Base-by-base conservation (phyloP, 176 grass and related monocot genomes). In the Canna indica region DNA sequence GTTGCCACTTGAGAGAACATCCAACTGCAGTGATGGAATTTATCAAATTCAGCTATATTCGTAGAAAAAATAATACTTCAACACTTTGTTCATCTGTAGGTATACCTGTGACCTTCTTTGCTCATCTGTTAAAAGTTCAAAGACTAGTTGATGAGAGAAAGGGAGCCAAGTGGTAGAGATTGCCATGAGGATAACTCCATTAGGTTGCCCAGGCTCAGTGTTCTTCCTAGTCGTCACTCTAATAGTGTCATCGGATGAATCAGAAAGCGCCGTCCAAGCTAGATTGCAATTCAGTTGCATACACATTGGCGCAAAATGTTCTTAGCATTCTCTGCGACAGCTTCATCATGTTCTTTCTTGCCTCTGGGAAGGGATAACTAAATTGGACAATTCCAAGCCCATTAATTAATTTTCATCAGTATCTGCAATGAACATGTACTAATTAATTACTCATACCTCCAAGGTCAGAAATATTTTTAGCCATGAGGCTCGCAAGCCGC, bases 291-390 rank as follows among this genome's bases (percentile, higher is more conserved):
- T 79, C 73, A 33, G 89, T 82, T 45, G 90, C 38, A 47, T 85
- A 88, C 33, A 90, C 81, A 50, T 85, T 88, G 48, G 84, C 69
- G 77, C 84, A 94, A 34, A 99, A 99, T 53, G 80, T 73, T 47
- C 70, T 90, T 32, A 82, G 84, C 95, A 99, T 99, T 74, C 95
- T 77, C 18, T 94, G 90, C 0, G 95, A 99, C 64, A 99, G 78
- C 67, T 81, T 99, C 90, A 99, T 99, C 86, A 94, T 87, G 42
- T 99, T 99, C 77, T 91, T 94, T 68, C 95, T 90, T 6, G 88
- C 95, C 79, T 99, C 90, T 18, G 82, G 20, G 89, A 83, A 68
- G 86, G 76, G 72, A 90, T 88, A 28, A 90, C 95, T 90, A 64
- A 61, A 42, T 29, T 32, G 24, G 26, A 15, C 15, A 31, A 16